phyloP scores from a whole-genome alignment of 331 rosid species.

The Spiraea crenata region DNA sequence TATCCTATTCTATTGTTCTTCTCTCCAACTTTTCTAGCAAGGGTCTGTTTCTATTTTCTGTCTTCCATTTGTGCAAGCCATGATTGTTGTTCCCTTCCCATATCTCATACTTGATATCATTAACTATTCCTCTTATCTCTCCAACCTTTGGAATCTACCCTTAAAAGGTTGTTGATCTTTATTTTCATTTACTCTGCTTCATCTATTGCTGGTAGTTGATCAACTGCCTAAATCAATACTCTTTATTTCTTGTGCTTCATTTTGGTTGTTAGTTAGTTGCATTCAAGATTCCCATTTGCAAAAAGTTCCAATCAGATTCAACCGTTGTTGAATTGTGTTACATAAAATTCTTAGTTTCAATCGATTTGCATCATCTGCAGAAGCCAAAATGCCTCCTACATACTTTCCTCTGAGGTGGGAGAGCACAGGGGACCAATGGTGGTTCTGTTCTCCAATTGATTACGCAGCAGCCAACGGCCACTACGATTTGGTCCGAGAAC shows the following conservation, averaged over 20 bases:
- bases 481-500: constrained; percentile 81
- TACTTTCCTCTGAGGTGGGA: constrained; percentile 97
- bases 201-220: constrained; percentile 29
- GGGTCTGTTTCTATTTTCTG: constrained; percentile 41
- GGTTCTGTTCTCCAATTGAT: constrained; percentile 96
- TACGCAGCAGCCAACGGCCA: constrained; percentile 98
- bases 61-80: constrained; percentile 49
- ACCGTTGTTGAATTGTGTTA: not conserved
- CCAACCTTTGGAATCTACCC: no score
- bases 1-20: not conserved
- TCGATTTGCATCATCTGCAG: constrained; percentile 13
- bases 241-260: constrained; percentile 30
- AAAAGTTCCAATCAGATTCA: no score
- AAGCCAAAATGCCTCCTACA: constrained; percentile 63
- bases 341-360: no score
- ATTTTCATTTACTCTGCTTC: constrained; percentile 23
- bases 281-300: not conserved
- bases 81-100: constrained; percentile 60
- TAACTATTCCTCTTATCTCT: constrained; percentile 19
- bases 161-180: not conserved
- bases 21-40: constrained; percentile 24
- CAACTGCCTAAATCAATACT: constrained; percentile 24
- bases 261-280: constrained; percentile 18
- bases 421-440: constrained; percentile 99
- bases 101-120: constrained; percentile 35